These are phyloP conservation scores for Sclerotinia spermophila DNA, from an alignment of 2,329 filamentous ascomycete species.

Conservation along the genomic window DNA sequence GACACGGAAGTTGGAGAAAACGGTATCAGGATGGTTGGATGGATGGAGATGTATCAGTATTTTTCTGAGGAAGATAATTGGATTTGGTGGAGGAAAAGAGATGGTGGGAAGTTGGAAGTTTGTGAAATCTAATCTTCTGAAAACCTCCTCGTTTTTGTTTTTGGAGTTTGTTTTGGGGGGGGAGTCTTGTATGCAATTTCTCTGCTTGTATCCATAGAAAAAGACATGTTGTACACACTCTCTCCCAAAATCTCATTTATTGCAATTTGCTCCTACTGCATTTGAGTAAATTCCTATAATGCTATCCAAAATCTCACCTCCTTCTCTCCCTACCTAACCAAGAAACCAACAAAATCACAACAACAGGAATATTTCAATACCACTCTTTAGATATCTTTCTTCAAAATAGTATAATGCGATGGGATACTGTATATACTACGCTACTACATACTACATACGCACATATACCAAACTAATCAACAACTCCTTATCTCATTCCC, in stretches of 20 bases:
- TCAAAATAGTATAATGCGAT: not conserved
- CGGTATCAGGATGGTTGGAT: not conserved
- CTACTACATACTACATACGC: not conserved
- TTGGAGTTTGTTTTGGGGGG: no score
- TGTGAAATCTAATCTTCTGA: not conserved
- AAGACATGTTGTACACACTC: no score
- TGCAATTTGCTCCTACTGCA: not conserved
- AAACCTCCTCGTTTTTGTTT: not conserved
- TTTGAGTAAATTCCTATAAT: not conserved
- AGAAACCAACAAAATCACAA: not conserved
- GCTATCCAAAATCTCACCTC: not conserved
- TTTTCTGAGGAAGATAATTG: not conserved
- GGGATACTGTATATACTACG: no score
- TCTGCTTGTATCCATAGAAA: not conserved
- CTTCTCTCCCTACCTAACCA: not conserved
- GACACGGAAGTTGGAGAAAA: no score
- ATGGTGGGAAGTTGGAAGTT: not conserved
- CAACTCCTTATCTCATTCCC: not conserved
- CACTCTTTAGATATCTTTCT: not conserved
- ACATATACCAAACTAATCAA: not conserved
- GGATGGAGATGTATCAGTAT: not conserved
- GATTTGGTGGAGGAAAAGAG: not conserved
- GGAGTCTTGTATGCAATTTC: no score
- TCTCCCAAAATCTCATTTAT: not conserved
- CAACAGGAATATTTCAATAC: not conserved